phyloP scores from a whole-genome alignment of 306 rosid species.

The Vigna angularis region DNA sequence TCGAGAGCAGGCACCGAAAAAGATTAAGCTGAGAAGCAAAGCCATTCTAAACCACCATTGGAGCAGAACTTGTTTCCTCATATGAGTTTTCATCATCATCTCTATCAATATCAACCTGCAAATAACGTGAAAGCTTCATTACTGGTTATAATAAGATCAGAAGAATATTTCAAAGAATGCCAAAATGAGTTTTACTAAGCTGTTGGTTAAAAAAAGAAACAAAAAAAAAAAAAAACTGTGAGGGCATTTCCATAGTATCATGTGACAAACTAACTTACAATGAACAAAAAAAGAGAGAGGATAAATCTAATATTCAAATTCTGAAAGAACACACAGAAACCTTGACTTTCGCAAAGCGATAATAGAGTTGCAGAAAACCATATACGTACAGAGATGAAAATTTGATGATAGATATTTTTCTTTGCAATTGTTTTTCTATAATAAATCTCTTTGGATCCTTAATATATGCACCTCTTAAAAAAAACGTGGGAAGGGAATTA shows the following conservation, averaged over 20 bases:
- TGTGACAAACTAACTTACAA: background rate
- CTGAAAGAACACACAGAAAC: conserved; percentile 15
- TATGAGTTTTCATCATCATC: background rate
- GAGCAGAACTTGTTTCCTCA: background rate
- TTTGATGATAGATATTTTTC: background rate
- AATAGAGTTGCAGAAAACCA: background rate
- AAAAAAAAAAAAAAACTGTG: background rate
- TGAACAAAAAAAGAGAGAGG: too few species aligned
- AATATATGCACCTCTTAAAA: background rate
- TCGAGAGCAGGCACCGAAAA: background rate
- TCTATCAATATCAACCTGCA: background rate
- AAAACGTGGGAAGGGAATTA: conserved; percentile 23
- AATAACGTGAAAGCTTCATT: background rate
- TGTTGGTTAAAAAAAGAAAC: background rate
- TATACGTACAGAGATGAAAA: background rate
- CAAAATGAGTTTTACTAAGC: background rate
- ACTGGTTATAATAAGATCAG: background rate
- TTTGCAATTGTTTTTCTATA: conserved; percentile 6
- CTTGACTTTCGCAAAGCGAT: conserved; percentile 6
- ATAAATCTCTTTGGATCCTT: conserved; percentile 18
- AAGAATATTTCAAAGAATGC: background rate
- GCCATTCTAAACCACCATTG: too few species aligned
- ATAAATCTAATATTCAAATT: background rate
- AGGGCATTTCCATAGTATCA: background rate
- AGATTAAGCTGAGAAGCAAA: background rate